Evolutionary conservation across 805 yeast genomes (phyloP), one percentile per base, ranked within the genome.

Genomic region (Yarrowia alimentaria): DNA sequence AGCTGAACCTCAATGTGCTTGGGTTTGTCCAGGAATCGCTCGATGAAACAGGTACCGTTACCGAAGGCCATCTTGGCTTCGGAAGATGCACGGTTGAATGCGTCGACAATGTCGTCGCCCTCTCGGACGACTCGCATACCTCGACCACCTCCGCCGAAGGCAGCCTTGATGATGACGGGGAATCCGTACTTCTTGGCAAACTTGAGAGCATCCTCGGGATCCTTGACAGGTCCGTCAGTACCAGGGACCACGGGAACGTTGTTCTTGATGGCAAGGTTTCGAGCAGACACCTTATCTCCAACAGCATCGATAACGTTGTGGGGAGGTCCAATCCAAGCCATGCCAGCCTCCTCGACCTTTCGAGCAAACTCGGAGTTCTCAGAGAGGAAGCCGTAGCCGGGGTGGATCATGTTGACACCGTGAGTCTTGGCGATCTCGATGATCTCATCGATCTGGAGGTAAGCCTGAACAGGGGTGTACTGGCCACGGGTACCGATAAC

Each of bases 81-180:
- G 35, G 95, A 85, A 22, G 84, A 80, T 26, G 98, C 98, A 71
- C 99, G 83, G 62, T 76, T 71, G 73, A 93, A 91, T 28, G 98
- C 97, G 66, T 91, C 97, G 37, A 66, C 83, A 54, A 91, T 79
- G 67, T 83, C 87, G 61, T 93, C 99, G 61, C 96, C 97, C 69
- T 91, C 96, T 64, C 94, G 77, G 35, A 91, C 99, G 47, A 91
- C 99, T 73, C 99, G 83, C 98, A 91, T 93, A 78, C 99, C 99
- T 72, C 98, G 82, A 65, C 99, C 99, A 76, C 99, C 99, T 72
- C 99, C 99, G 68, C 99, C 99, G 64, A 85, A 93, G 29, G 99
- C 99, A 38, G 99, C 99, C 72, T 91, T 91, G 71, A 91, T 89
- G 70, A 91, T 91, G 42, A 93, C 98, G 7, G 99, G 99, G 71